Base-by-base conservation (phyloP, 139 green algal species). In the Coelastrella sp. region DNA sequence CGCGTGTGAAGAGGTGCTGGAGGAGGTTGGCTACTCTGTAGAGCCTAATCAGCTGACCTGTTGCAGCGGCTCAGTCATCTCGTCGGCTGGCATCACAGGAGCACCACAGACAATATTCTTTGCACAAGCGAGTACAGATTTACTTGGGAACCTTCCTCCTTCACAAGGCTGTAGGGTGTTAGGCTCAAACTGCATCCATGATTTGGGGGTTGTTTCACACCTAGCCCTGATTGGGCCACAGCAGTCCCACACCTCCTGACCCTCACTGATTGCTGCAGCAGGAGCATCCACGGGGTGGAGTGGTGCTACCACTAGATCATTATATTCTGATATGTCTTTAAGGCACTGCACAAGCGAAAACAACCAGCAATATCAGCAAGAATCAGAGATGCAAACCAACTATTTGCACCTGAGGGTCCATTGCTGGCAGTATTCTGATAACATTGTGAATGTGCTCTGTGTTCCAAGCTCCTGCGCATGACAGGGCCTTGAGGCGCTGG, bases 51-150 rank as follows among this genome's bases (percentile, higher is more conserved):
- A 87, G 82, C 63, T 87, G 24, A 22, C 25, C 6, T 15, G 25
- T 19, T 76, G 61, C 57, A 57, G 56, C 4, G 63, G 63, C 63
- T 65, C 61, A 14, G 82, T 87, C 63, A 61, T 87, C 12, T 78
- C 60, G 60, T 87, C 82, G 63, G 82, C 82, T 63, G 82, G 82
- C 82, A 78, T 87, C 63, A 87, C 82, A 20, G 82, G 82, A 66
- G 61, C 82, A 49, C 82, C 61, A 78, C 82, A 87, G 27, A 68
- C 61, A 63, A 74, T 87, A 6, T 87, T 65, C 82, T 78, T 87
- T 22, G 82, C 82, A 19, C 61, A 78, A 27, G 82, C 78, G 9
- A 24, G 60, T 49, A 7, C 5, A 7, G 68, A n/a, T 35, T n/a
- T 49, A 49, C 35, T 49, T 49, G 35, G 35, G 35, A 49, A 49